Base-by-base conservation (phyloP, 371 early-diverging fungal species). In the Mortierella sp. region DNA sequence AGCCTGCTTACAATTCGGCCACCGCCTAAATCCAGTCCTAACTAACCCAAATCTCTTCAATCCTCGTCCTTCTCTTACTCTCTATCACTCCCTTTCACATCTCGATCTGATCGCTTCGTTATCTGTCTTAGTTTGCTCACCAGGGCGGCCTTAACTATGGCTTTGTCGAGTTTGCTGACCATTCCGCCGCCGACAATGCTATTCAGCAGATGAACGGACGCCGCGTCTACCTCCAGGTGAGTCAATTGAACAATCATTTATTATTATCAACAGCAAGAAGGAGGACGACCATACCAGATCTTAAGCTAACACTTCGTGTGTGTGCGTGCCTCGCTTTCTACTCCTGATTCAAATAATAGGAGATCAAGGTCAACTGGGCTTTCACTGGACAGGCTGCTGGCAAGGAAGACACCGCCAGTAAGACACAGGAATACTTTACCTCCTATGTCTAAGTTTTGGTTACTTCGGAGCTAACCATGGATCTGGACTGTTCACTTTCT, bases 301-400 rank as follows among this genome's bases (percentile, higher is more conserved):
- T 18, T n/a, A 38, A 44, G 55, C 38, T n/a, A 29, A 43, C 35
- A 18, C 60, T 32, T 12, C 24, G 6, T 58, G 24, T 27, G n/a
- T 71, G 18, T 27, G n/a, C 2, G 21, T 44, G 35, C 44, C 29
- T 43, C 14, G 29, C 29, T 41, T 46, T 44, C 55, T 35, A 56
- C 18, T 72, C 35, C 78, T 70, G 54, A 77, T 51, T 74, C 60
- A 8, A 70, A 71, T 16, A 71, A 75, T 89, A 96, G 95, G 96
- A 96, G 85, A 93, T 96, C 76, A 92, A 93, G 75, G 95, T 96
- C 74, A 96, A 96, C 91, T 96, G 96, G 96, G 96, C 96, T 56
- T 93, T 93, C 87, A 91, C 83, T 88, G 91, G 88, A 87, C 88
- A 88, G 73, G 81, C 78, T 65, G 87, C 83, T 35, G 83, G 88